These are phyloP conservation scores for Gossypium lobatum DNA, from an alignment of 441 rosid genomes.

Conservation along the genomic window DNA sequence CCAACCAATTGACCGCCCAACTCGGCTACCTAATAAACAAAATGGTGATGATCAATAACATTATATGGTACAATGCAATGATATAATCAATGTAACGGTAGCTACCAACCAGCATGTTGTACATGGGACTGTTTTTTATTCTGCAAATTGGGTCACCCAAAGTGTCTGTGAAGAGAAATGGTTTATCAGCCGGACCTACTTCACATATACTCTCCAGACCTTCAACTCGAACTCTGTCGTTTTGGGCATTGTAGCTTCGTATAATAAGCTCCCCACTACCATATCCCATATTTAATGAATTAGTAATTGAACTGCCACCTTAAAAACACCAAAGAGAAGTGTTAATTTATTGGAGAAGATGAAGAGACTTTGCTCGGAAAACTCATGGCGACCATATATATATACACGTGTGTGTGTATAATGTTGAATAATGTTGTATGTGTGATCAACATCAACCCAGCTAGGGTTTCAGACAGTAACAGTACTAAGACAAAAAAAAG, in stretches of 20 bases:
- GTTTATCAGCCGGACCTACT: slow-evolving; percentile 52
- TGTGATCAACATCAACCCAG: too few species aligned
- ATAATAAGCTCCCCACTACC: slow-evolving; percentile 23
- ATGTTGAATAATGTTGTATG: too few species aligned
- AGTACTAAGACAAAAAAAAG: too few species aligned
- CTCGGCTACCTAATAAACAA: slow-evolving; percentile 48
- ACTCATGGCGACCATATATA: too few species aligned
- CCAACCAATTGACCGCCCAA: slow-evolving; percentile 52
- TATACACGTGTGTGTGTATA: too few species aligned
- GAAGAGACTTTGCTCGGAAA: too few species aligned
- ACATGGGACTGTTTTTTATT: slow-evolving; percentile 60
- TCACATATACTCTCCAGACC: slow-evolving; percentile 60
- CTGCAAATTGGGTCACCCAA: slow-evolving; percentile 87
- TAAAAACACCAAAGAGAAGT: not conserved
- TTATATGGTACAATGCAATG: not conserved
- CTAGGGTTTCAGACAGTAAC: too few species aligned
- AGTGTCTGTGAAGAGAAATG: slow-evolving; percentile 56
- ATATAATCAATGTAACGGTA: not conserved
- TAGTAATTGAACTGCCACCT: not conserved
- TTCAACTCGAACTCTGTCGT: slow-evolving; percentile 44
- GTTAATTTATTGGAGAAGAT: not conserved
- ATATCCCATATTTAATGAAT: slow-evolving; percentile 20
- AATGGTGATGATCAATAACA: not conserved
- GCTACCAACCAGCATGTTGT: slow-evolving; percentile 47
- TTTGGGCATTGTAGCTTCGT: slow-evolving; percentile 46